Conservation (phyloP, 2,329 filamentous ascomycete species). For the Penicillium capsulatum region DNA sequence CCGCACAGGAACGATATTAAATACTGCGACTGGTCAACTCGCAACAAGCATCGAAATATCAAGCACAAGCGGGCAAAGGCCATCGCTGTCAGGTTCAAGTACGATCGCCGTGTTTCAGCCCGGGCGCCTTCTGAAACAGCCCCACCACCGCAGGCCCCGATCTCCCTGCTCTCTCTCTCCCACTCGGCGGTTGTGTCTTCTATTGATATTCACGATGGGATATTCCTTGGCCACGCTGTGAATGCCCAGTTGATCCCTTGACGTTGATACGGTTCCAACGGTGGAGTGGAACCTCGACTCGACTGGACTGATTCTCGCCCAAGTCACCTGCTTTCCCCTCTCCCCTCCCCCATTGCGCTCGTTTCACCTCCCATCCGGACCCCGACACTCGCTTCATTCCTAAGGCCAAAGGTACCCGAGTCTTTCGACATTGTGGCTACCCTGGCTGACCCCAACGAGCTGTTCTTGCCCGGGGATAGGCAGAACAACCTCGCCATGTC, state of each 20-base stretch:
- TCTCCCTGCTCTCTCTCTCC: constrained; percentile 13
- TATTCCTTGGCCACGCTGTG: not conserved
- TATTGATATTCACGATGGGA: constrained; percentile 21
- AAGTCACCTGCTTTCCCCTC: constrained; percentile 17
- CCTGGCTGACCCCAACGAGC: constrained; percentile 39
- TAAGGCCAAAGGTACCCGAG: constrained; percentile 3
- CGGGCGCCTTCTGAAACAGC: constrained; percentile 27
- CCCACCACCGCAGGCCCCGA: constrained; percentile 21
- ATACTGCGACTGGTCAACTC: no score
- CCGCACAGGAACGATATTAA: no score
- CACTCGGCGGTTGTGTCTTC: constrained; percentile 19
- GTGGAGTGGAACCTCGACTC: constrained; percentile 11
- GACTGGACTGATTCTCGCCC: not conserved
- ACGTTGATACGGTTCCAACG: not conserved
- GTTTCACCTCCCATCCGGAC: constrained; percentile 6
- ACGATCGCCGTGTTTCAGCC: constrained; percentile 17
- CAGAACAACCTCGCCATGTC: constrained; percentile 58
- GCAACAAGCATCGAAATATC: no score
- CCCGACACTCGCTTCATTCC: constrained; percentile 10
- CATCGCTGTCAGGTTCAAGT: not conserved
- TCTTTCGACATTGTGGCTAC: constrained; percentile 35
- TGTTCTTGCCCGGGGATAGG: constrained; percentile 40
- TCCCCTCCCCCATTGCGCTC: constrained; percentile 12
- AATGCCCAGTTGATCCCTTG: not conserved
- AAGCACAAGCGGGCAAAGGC: no score